Conservation (phyloP, 495 filamentous ascomycete species). For the Lophiostoma macrostomum region DNA sequence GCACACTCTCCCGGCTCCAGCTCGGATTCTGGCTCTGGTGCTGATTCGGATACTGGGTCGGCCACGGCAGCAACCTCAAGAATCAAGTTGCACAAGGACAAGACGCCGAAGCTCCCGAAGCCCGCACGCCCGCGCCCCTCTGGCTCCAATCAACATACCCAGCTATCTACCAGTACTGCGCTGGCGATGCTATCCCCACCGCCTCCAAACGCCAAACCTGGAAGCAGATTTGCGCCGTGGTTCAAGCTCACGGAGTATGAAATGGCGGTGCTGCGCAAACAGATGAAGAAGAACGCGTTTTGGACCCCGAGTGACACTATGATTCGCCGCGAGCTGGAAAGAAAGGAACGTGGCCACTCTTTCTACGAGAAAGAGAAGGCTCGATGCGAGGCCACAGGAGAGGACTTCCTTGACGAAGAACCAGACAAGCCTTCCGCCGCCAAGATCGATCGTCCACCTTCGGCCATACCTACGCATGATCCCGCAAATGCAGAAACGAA, state of each 20-base stretch:
- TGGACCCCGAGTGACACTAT: constrained; percentile 96
- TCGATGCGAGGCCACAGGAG: constrained; percentile 64
- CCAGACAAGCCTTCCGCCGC: constrained; percentile 7
- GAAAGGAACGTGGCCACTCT: constrained; percentile 71
- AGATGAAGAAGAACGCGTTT: constrained; percentile 98
- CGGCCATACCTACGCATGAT: neutral
- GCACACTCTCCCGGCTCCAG: constrained; percentile 28
- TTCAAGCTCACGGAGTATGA: constrained; percentile 85
- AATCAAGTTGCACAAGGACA: constrained; percentile 29
- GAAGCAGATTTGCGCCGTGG: constrained; percentile 82
- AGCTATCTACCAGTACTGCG: constrained; percentile 73
- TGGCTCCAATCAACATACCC: constrained; percentile 54
- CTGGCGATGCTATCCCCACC: constrained; percentile 74
- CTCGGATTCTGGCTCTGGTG: constrained; percentile 7
- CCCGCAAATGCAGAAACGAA: no score
- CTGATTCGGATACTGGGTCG: constrained; percentile 12
- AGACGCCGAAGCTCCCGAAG: constrained; percentile 30
- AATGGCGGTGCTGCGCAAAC: constrained; percentile 84
- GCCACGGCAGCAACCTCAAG: neutral
- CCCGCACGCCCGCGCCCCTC: constrained; percentile 47
- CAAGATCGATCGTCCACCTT: neutral
- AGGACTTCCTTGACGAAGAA: constrained; percentile 53
- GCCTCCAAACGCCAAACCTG: constrained; percentile 68
- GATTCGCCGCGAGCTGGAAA: constrained; percentile 83
- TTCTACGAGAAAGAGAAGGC: constrained; percentile 68